Conservation (phyloP, 345 rosid genomes). For the Nasturtium officinale region DNA sequence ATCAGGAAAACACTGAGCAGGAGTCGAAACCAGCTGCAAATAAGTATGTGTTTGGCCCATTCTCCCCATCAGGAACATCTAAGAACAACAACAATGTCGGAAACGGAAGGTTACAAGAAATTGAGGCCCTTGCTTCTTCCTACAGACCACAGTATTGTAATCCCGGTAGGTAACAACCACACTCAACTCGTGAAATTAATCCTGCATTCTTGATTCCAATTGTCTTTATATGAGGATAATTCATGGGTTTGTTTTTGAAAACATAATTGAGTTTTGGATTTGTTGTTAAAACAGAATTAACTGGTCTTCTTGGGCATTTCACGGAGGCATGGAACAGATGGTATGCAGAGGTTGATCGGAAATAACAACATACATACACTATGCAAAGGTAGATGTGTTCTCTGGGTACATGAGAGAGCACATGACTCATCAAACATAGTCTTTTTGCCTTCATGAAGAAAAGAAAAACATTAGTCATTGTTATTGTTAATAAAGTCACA, state of each 20-base stretch:
- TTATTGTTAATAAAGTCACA: conserved; percentile 11
- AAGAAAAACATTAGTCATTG: neutral
- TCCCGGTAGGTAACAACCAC: too few species aligned
- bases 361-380: conserved; percentile 31
- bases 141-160: conserved; percentile 65
- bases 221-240: neutral
- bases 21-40: conserved; percentile 40
- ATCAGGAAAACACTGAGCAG: too few species aligned
- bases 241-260: conserved; percentile 7
- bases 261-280: neutral
- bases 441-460: neutral
- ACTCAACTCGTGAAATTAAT: too few species aligned
- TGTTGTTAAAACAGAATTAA: conserved; percentile 54
- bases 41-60: conserved; percentile 69
- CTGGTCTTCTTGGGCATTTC: conserved; percentile 75
- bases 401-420: conserved; percentile 8
- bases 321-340: conserved; percentile 76
- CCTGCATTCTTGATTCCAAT: conserved; percentile 12
- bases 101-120: conserved; percentile 46
- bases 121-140: conserved; percentile 60
- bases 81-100: conserved; percentile 30
- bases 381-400: neutral
- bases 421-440: conserved; percentile 8
- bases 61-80: conserved; percentile 50
- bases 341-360: conserved; percentile 63